These are phyloP conservation scores for Sarcocystis neurona DNA, from an alignment of 169 alveolate species.

Conservation along the genomic window DNA sequence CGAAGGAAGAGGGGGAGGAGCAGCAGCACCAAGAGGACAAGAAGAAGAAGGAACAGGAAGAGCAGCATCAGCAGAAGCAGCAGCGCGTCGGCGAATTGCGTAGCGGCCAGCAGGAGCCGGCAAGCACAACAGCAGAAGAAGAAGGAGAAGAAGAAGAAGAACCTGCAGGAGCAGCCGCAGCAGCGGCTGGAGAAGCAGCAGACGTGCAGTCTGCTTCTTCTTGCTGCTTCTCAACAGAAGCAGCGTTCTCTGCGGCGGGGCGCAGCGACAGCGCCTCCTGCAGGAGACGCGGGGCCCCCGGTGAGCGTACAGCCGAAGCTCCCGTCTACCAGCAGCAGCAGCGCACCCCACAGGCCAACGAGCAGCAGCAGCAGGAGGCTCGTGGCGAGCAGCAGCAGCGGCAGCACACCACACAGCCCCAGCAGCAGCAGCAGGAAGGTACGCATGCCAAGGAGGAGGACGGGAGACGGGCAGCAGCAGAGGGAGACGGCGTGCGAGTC, in stretches of 20 bases:
- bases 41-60: no score
- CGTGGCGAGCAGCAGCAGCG: not conserved
- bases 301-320: no score
- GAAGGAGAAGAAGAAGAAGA: not conserved
- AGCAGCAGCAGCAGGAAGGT: not conserved
- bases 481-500: slow-evolving; percentile 5
- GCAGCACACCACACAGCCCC: not conserved
- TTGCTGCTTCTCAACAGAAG: not conserved
- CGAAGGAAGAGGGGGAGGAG: no score
- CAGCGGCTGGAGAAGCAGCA: not conserved
- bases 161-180: not conserved
- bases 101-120: no score
- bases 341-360: no score
- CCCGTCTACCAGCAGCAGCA: no score
- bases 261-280: no score
- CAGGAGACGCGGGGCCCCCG: no score
- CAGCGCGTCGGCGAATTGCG: no score
- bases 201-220: not conserved
- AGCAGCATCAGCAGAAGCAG: no score
- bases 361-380: slow-evolving; percentile 4
- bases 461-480: not conserved
- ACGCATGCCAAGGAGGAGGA: not conserved
- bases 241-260: not conserved
- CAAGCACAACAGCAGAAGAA: slow-evolving; percentile 41
- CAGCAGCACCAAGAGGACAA: no score